These are phyloP conservation scores for Myrmaecium sp. DNA, from an alignment of 2,329 filamentous ascomycete genomes.

Conservation along the genomic window DNA sequence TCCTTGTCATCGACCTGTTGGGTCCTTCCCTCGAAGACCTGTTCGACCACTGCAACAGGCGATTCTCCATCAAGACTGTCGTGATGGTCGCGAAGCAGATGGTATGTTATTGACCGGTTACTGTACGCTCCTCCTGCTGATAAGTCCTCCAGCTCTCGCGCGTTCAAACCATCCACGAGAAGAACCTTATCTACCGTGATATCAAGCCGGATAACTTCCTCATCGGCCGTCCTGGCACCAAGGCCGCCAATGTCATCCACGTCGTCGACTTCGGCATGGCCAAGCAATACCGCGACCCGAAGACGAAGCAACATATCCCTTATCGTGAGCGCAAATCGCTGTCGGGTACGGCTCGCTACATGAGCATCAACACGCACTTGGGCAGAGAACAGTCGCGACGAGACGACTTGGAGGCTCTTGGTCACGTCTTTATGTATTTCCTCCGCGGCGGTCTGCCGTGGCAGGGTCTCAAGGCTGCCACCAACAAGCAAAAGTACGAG, in stretches of 20 bases:
- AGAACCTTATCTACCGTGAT: slow-evolving; percentile 96
- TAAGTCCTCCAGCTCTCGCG: slow-evolving; percentile 50
- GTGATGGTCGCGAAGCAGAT: slow-evolving; percentile 99
- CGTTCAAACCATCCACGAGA: slow-evolving; percentile 91
- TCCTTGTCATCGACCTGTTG: slow-evolving; percentile 91
- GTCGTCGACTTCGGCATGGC: slow-evolving; percentile 99
- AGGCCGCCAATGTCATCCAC: slow-evolving; percentile 94
- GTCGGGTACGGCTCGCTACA: slow-evolving; percentile 92
- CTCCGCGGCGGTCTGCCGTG: slow-evolving; percentile 47
- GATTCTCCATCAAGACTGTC: slow-evolving; percentile 93
- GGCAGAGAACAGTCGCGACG: slow-evolving; percentile 89
- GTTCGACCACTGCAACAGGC: slow-evolving; percentile 90
- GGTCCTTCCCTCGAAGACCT: slow-evolving; percentile 91
- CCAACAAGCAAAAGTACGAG: slow-evolving; percentile 94
- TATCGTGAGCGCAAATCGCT: slow-evolving; percentile 94
- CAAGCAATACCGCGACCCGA: slow-evolving; percentile 96
- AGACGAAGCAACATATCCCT: slow-evolving; percentile 97
- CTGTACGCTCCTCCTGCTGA: slow-evolving; percentile 6
- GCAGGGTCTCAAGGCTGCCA: slow-evolving; percentile 52
- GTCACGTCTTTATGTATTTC: slow-evolving; percentile 57
- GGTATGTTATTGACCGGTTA: slow-evolving; percentile 33
- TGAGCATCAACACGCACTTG: slow-evolving; percentile 99
- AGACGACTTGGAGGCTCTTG: slow-evolving; percentile 81
- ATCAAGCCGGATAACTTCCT: slow-evolving; percentile 99
- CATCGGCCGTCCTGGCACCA: slow-evolving; percentile 79